Percentiles rank a stretch among this genome's conserved stretches.
Evolutionary conservation across 2,329 filamentous ascomycete genomes (phyloP).

Genomic region (Pyrenochaeta sp.): DNA sequence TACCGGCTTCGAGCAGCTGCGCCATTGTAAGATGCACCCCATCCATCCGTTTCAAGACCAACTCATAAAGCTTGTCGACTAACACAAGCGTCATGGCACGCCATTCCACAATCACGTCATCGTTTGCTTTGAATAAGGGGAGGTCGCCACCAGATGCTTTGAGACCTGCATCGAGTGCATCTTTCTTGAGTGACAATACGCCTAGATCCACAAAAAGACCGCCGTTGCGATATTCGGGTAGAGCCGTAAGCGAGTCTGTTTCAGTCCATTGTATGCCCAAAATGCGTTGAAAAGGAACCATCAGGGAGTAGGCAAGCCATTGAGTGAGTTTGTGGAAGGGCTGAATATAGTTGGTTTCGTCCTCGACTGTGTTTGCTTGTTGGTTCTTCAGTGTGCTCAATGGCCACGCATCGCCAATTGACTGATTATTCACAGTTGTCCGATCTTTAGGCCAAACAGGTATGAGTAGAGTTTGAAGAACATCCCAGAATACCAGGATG

Average conservation of each 20-base stretch:
- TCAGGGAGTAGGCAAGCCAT: slow-evolving; percentile 93
- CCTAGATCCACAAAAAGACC: slow-evolving; percentile 87
- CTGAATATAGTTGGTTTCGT: slow-evolving; percentile 67
- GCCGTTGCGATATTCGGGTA: slow-evolving; percentile 59
- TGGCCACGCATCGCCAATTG: slow-evolving; percentile 92
- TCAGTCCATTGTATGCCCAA: slow-evolving; percentile 51
- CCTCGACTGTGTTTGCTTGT: slow-evolving; percentile 54
- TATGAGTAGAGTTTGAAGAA: slow-evolving; percentile 83
- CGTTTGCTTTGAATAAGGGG: slow-evolving; percentile 73
- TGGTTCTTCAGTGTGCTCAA: slow-evolving; percentile 79
- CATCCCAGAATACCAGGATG: slow-evolving; percentile 90
- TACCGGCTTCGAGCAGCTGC: slow-evolving; percentile 91
- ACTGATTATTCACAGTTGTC: slow-evolving; percentile 81
- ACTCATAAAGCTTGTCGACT: slow-evolving; percentile 71
- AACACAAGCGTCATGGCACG: slow-evolving; percentile 76
- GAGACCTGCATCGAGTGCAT: slow-evolving; percentile 73
- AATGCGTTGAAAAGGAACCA: slow-evolving; percentile 79
- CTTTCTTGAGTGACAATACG: slow-evolving; percentile 75
- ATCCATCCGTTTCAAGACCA: slow-evolving; percentile 74
- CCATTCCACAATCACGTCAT: slow-evolving; percentile 82
- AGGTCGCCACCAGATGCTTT: slow-evolving; percentile 72
- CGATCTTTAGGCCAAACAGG: slow-evolving; percentile 88
- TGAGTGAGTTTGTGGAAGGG: slow-evolving; percentile 92
- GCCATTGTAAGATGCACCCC: slow-evolving; percentile 76
- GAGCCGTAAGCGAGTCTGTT: too few relatives aligned